Conservation (phyloP, 1,284 basidiomycete genomes). For the Xerocomus amazonicus region DNA sequence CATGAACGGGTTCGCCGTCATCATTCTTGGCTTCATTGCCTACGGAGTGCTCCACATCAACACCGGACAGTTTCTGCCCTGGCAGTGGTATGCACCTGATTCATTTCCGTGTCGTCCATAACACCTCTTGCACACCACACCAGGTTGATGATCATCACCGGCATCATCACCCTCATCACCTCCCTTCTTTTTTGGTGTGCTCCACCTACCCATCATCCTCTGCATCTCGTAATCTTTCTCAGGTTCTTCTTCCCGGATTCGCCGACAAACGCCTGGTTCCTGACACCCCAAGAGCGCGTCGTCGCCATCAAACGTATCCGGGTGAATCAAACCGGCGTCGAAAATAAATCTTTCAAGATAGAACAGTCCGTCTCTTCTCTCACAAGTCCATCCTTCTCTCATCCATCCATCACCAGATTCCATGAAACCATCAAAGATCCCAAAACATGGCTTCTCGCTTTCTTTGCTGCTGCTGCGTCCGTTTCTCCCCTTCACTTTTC, state of each 20-base stretch:
- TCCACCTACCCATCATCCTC: slow-evolving; percentile 3
- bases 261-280: slow-evolving; percentile 66
- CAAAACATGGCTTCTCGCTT: slow-evolving; percentile 69
- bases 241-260: slow-evolving; percentile 76
- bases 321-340: slow-evolving; percentile 68
- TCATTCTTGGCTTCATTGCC: slow-evolving; percentile 62
- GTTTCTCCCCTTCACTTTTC: slow-evolving; percentile 15
- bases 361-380: slow-evolving; percentile 53
- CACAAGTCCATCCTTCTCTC: slow-evolving; percentile 5
- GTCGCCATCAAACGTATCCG: slow-evolving; percentile 65
- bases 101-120: background rate
- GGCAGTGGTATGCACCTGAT: slow-evolving; percentile 45
- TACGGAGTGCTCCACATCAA: slow-evolving; percentile 49
- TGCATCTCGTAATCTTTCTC: slow-evolving; percentile 1
- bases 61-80: slow-evolving; percentile 45
- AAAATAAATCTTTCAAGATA: slow-evolving; percentile 76
- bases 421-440: slow-evolving; percentile 68
- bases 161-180: slow-evolving; percentile 57
- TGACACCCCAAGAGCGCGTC: slow-evolving; percentile 63
- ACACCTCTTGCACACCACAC: slow-evolving; percentile 2
- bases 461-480: slow-evolving; percentile 56
- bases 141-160: slow-evolving; percentile 59
- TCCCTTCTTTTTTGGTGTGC: slow-evolving; percentile 54
- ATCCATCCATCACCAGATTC: slow-evolving; percentile 44
- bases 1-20: slow-evolving; percentile 61